Percentiles rank a stretch among this genome's conserved stretches.
phyloP scores from a whole-genome alignment of 768 basidiomycete genomes.

The Tubosaeta sp. region DNA sequence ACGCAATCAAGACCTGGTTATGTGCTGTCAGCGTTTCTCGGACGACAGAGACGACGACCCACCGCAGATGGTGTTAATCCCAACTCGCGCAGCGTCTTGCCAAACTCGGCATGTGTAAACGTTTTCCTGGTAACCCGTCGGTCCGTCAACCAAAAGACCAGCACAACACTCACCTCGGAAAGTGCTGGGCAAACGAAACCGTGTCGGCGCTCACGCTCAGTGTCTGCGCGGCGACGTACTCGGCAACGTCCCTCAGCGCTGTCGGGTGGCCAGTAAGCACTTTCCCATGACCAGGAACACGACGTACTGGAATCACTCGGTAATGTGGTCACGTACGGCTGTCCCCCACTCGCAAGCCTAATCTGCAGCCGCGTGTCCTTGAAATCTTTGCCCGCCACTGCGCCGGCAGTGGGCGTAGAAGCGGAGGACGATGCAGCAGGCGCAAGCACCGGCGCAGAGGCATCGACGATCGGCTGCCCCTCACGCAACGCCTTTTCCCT shows the following conservation, averaged over 20 bases:
- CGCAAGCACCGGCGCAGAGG: conserved; percentile 26
- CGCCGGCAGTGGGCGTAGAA: conserved; percentile 15
- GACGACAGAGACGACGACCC: background rate
- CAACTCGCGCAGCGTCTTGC: conserved; percentile 75
- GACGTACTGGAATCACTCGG: conserved; percentile 73
- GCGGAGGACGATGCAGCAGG: conserved; percentile 27
- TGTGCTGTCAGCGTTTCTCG: conserved; percentile 1
- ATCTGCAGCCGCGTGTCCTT: conserved; percentile 89
- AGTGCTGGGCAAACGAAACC: conserved; percentile 72
- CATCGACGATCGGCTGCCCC: conserved; percentile 48
- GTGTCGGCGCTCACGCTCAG: conserved; percentile 70
- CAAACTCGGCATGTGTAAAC: conserved; percentile 68
- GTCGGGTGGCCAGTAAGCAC: background rate
- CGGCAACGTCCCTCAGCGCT: conserved; percentile 85
- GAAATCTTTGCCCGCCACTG: conserved; percentile 65
- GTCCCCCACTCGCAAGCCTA: conserved; percentile 69
- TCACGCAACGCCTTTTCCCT: conserved; percentile 90
- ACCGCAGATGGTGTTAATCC: conserved; percentile 89
- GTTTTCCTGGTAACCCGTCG: conserved; percentile 55
- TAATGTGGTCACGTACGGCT: conserved; percentile 78
- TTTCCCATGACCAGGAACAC: background rate
- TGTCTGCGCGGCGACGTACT: conserved; percentile 77
- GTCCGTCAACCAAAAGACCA: background rate
- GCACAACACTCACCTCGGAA: conserved; percentile 63
- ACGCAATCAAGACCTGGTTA: conserved; percentile 53